Conservation (phyloP, 345 rosid species). For the Jatropha curcas region DNA sequence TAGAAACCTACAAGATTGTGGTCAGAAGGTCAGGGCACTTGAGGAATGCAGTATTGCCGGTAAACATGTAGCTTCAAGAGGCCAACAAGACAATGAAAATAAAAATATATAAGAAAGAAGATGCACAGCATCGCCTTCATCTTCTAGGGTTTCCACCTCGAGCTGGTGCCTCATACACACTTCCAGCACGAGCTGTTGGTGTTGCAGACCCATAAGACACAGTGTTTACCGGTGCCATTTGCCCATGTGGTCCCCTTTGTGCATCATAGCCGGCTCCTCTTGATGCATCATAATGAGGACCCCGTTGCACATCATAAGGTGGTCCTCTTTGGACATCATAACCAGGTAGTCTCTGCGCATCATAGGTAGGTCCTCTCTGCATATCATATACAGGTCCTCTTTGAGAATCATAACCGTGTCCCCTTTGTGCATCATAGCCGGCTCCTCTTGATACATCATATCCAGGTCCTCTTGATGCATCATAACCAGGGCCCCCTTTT, state of each 20-base stretch:
- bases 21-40: no score
- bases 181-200: slow-evolving; percentile 48
- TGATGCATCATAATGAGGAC: slow-evolving; percentile 30
- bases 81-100: not conserved
- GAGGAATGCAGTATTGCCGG: not conserved
- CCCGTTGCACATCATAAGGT: slow-evolving; percentile 23
- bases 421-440: slow-evolving; percentile 14
- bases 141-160: slow-evolving; percentile 65
- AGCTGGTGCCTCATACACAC: slow-evolving; percentile 42
- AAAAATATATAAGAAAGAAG: not conserved
- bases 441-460: slow-evolving; percentile 24
- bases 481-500: slow-evolving; percentile 40
- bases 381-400: slow-evolving; percentile 22
- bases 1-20: not conserved
- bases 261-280: slow-evolving; percentile 39
- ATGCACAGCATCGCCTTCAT: slow-evolving; percentile 25
- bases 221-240: slow-evolving; percentile 36
- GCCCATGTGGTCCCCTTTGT: slow-evolving; percentile 50
- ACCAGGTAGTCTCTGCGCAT: slow-evolving; percentile 16
- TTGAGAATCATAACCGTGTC: slow-evolving; percentile 11
- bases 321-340: slow-evolving; percentile 38
- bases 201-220: slow-evolving; percentile 58
- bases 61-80: not conserved
- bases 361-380: slow-evolving; percentile 22
- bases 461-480: slow-evolving; percentile 35